Evolutionary conservation across 768 basidiomycete species (phyloP), one percentile per base, ranked within the genome.

Genomic region (Trametes punicea): DNA sequence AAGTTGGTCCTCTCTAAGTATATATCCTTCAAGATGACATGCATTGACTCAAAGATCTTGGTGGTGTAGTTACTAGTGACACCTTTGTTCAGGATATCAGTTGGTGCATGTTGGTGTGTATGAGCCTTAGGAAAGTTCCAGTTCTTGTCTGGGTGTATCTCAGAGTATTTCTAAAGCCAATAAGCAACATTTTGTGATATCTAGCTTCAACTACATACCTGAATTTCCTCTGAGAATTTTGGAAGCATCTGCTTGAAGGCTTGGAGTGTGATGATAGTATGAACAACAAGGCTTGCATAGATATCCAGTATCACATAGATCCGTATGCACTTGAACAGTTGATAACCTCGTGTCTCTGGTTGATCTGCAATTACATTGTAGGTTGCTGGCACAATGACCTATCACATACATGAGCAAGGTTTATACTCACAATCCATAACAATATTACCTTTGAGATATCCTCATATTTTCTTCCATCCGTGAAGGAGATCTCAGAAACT

Each of bases 271-370:
- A 74, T 51, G 1, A 70, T 73, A 0, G 59, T 72, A 31, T 75
- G 74, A 25, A 72, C 60, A 23, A 73, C 67, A 0, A 75, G 56
- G 0, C 63, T 61, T 4, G 67, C 18, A 44, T 62, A 70, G 49
- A 70, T 66, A 34, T 72, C 65, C 2, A 74, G 52, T 25, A 68
- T 62, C 1, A 71, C 42, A 46, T 72, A 76, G 29, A 62, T 66
- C 5, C 66, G 63, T 3, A 75, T 50, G 11, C 70, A 57, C 10
- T 61, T 38, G 1, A 75, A 59, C 8, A 75, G 57, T 1, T 29
- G 6, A 56, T 67, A 71, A 0, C 68, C 72, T 5, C 34, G 11
- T 4, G 34, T 36, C 6, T 36, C 34, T 6, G 34, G 34, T 4
- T 36, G 6, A 5, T 6, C 7, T 6, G 34, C 6, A 6, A 36